Evolutionary conservation across 768 basidiomycete species (phyloP), one percentile per base, ranked within the genome.

Genomic region (Panellus pusillus): DNA sequence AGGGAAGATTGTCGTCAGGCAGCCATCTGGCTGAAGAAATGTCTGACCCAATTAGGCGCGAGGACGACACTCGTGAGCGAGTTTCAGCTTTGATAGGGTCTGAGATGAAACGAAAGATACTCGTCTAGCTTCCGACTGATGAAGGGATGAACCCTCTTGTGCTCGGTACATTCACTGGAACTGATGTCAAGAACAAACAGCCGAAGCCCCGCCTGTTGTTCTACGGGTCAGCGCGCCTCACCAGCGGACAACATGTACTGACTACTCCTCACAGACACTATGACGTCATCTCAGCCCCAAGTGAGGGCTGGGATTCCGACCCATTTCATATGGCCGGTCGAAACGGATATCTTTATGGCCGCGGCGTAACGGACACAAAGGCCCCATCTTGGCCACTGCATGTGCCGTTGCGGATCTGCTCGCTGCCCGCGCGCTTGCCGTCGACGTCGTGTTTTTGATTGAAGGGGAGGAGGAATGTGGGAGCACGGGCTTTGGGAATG

Each of bases 391-490:
- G 55, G 93, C 95, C 1, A 80, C 86, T 14, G 97, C 96, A 0
- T 91, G 85, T 60, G 97, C 97, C 1, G 93, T 87, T 11, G 90
- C 93, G 0, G 83, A 90, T 18, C 67, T 98, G 40, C 79, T 94
- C 3, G 75, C 83, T 24, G 74, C 76, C 12, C 78, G 93, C 1
- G 80, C 85, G 11, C 80, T 99, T 3, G 91, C 82, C 19, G 79
- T 94, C 0, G 97, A 99, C 65, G 67, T 99, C 1, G 85, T 98
- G 6, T 84, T 98, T 66, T 69, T 98, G 47, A 84, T 98, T 14
- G 97, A 99, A 70, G 97, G 97, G 0, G 96, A 98, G 66, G 97
- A 97, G 66, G 97, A 99, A 68, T 84, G 83, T n/a, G 96, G 96
- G 1, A 96, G 93, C 65, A 69, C 77, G 5, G 93, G 95, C 0